These are phyloP conservation scores for Leptographium lundbergii DNA, from an alignment of 2,329 filamentous ascomycete genomes.

Conservation along the genomic window DNA sequence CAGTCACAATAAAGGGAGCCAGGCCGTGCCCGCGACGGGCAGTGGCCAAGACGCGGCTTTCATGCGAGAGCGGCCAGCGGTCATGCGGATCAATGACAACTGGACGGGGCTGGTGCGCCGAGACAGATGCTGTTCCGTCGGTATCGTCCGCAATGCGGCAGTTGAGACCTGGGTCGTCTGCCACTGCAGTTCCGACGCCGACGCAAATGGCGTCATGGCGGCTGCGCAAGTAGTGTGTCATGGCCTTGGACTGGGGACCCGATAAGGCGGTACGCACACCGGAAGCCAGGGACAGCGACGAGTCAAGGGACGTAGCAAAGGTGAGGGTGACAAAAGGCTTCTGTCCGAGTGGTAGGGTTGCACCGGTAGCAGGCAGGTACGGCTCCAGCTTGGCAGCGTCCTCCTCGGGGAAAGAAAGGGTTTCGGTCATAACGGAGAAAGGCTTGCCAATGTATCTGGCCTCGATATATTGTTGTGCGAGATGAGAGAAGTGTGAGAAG, in stretches of 20 bases:
- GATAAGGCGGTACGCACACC: constrained; percentile 76
- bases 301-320: constrained; percentile 84
- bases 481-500: not conserved
- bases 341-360: not conserved
- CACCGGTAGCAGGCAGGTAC: constrained; percentile 11
- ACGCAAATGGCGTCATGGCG: constrained; percentile 75
- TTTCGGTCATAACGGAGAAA: constrained; percentile 8
- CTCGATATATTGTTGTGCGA: not conserved
- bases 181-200: constrained; percentile 70
- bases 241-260: constrained; percentile 69
- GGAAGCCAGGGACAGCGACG: constrained; percentile 60
- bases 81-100: constrained; percentile 68
- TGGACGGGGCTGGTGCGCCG: constrained; percentile 55
- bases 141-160: constrained; percentile 50
- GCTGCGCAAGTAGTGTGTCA: constrained; percentile 84
- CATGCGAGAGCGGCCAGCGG: constrained; percentile 52
- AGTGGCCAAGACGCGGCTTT: constrained; percentile 53
- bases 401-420: constrained; percentile 11
- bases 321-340: constrained; percentile 61
- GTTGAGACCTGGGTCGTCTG: constrained; percentile 78
- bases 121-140: constrained; percentile 15
- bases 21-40: constrained; percentile 53
- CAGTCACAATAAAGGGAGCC: constrained; percentile 60
- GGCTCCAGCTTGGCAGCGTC: constrained; percentile 14
- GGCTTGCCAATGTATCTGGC: not conserved